These are phyloP conservation scores for Saccharomycopsis oosterbeekiorum DNA, from an alignment of 805 yeast species.

Conservation along the genomic window DNA sequence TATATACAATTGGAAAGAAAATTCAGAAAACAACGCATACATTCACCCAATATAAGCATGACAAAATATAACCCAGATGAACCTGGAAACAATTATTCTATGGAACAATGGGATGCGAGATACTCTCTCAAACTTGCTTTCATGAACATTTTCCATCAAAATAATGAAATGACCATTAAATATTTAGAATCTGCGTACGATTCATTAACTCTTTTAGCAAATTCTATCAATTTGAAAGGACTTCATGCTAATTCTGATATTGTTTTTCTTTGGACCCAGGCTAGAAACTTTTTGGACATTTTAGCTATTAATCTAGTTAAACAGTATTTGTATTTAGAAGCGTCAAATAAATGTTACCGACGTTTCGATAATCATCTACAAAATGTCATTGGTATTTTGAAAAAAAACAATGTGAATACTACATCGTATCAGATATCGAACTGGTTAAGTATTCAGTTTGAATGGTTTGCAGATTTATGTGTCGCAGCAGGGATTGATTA, in stretches of 20 bases:
- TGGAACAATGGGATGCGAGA: conserved; percentile 38
- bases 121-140: conserved; percentile 43
- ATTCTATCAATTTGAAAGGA: conserved; percentile 19
- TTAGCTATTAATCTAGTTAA: conserved; percentile 54
- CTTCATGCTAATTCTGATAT: conserved; percentile 14
- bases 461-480: conserved; percentile 54
- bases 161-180: conserved; percentile 39
- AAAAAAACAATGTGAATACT: conserved; percentile 23
- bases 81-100: conserved; percentile 19
- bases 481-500: conserved; percentile 39
- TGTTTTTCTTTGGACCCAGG: conserved; percentile 32
- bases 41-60: conserved; percentile 11
- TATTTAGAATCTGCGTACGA: conserved; percentile 46
- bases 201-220: conserved; percentile 33
- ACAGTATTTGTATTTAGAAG: conserved; percentile 48
- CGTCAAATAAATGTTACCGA: conserved; percentile 47
- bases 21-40: conserved; percentile 29
- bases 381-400: conserved; percentile 34
- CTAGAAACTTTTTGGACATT: conserved; percentile 46
- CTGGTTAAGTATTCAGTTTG: conserved; percentile 59
- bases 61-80: background rate
- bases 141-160: conserved; percentile 39
- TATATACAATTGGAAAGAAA: conserved; percentile 33
- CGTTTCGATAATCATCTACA: conserved; percentile 58
- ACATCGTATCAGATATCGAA: conserved; percentile 26